Evolutionary conservation across 2,329 filamentous ascomycete genomes (phyloP).

Genomic region (Diplocarpon mali): DNA sequence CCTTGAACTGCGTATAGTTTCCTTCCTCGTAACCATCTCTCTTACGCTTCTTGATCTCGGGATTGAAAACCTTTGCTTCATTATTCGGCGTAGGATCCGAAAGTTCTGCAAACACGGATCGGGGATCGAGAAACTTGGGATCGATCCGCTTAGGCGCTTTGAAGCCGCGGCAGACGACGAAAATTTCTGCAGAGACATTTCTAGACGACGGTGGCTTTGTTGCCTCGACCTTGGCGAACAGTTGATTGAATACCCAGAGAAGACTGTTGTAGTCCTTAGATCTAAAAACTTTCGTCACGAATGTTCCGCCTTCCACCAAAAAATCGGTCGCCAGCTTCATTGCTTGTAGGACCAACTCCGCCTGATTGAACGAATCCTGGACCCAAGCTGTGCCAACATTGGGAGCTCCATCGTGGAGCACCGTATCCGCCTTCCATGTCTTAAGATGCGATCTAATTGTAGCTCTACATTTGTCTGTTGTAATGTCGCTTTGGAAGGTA

Average conservation of each 20-base stretch:
- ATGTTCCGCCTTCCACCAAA: conserved; percentile 75
- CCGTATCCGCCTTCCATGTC: conserved; percentile 90
- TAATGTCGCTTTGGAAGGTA: conserved; percentile 95
- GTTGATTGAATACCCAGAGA: conserved; percentile 94
- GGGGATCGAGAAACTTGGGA: conserved; percentile 81
- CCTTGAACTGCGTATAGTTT: conserved; percentile 86
- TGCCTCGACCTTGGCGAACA: conserved; percentile 90
- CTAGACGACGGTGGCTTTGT: conserved; percentile 93
- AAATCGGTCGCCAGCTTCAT: conserved; percentile 95
- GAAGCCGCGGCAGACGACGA: conserved; percentile 91
- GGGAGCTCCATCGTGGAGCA: conserved; percentile 92
- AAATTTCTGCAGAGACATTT: conserved; percentile 96
- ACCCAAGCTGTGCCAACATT: conserved; percentile 98
- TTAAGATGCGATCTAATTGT: conserved; percentile 86
- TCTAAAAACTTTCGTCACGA: conserved; percentile 95
- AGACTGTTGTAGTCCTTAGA: conserved; percentile 95
- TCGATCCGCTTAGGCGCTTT: conserved; percentile 93
- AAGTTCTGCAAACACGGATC: conserved; percentile 87
- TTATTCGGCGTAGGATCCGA: conserved; percentile 79
- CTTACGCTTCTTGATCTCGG: conserved; percentile 94
- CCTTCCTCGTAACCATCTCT: conserved; percentile 96
- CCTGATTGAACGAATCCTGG: conserved; percentile 96
- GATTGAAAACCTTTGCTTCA: conserved; percentile 96
- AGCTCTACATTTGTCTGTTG: conserved; percentile 86
- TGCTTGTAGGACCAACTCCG: conserved; percentile 79